Evolutionary conservation across 2,329 filamentous ascomycete genomes (phyloP).

Genomic region (Neoascochyta sp.): DNA sequence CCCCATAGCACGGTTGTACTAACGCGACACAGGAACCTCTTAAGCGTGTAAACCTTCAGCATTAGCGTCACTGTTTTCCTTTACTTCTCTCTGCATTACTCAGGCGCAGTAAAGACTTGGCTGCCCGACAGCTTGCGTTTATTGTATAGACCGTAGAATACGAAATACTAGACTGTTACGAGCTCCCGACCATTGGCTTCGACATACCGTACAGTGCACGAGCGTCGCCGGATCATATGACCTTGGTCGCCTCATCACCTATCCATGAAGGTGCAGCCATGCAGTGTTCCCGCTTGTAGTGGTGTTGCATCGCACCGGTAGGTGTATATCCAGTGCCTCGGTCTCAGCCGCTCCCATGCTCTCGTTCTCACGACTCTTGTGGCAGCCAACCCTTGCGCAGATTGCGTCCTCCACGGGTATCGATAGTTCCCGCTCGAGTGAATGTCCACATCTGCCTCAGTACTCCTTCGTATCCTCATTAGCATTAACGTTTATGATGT

Average conservation of each 20-base stretch:
- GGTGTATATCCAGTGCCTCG: no score
- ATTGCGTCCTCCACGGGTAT: slow-evolving; percentile 37
- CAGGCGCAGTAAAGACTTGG: slow-evolving; percentile 13
- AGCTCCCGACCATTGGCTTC: no score
- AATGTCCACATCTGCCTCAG: slow-evolving; percentile 8
- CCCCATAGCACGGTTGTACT: no score
- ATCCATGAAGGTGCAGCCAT: no score
- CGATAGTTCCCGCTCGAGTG: slow-evolving; percentile 16
- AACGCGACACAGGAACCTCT: no score
- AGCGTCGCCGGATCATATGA: no score
- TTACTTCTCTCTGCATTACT: slow-evolving; percentile 9
- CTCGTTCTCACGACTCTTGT: no score
- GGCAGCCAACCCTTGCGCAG: slow-evolving; percentile 33
- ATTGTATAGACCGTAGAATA: slow-evolving; percentile 6
- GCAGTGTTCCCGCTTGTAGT: no score
- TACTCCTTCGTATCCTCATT: slow-evolving; percentile 8
- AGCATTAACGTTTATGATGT: slow-evolving; percentile 5
- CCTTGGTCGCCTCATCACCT: no score
- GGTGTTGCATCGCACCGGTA: no score
- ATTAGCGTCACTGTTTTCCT: slow-evolving; percentile 2
- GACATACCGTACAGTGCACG: no score
- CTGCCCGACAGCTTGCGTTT: slow-evolving; percentile 1
- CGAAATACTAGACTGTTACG: slow-evolving; percentile 5
- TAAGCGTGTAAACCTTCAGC: background rate
- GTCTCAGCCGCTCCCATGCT: no score